Evolutionary conservation across 208 protist genomes (phyloP).

Genomic region (Polymyxa betae): DNA sequence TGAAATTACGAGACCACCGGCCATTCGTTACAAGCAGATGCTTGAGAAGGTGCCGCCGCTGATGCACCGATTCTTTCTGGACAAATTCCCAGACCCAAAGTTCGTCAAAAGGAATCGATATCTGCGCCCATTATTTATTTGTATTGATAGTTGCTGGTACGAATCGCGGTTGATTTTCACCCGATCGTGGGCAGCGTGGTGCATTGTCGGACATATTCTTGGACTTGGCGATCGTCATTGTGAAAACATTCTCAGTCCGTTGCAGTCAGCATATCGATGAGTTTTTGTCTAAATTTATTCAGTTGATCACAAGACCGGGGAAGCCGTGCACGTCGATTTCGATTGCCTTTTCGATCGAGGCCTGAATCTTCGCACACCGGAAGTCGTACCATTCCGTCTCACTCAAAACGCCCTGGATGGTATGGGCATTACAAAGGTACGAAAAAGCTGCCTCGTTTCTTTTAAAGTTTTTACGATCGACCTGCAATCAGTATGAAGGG

Average conservation of each 20-base stretch:
- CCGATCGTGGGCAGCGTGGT: constrained; percentile 85
- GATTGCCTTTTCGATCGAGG: constrained; percentile 64
- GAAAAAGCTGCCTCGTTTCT: background rate
- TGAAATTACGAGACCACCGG: background rate
- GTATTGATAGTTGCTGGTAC: constrained; percentile 74
- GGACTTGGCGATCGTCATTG: constrained; percentile 65
- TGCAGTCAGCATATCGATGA: background rate
- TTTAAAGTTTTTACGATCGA: background rate
- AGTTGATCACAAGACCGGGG: constrained; percentile 59
- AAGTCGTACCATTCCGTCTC: constrained; percentile 61
- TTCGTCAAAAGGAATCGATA: background rate
- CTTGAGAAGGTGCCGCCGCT: background rate
- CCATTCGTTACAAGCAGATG: background rate
- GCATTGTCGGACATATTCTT: constrained; percentile 72
- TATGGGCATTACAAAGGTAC: constrained; percentile 48
- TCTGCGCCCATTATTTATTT: background rate
- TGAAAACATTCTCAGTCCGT: constrained; percentile 61
- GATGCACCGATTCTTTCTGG: constrained; percentile 34
- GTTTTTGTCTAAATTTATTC: background rate
- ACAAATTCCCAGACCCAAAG: constrained; percentile 19
- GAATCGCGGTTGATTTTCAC: constrained; percentile 82
- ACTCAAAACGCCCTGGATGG: constrained; percentile 60
- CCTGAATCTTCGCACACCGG: constrained; percentile 45
- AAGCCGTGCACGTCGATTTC: constrained; percentile 65
- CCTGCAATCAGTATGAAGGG: constrained; percentile 75